These are phyloP conservation scores for Paramecium primaurelia DNA, from an alignment of 73 alveolate genomes.

Conservation along the genomic window DNA sequence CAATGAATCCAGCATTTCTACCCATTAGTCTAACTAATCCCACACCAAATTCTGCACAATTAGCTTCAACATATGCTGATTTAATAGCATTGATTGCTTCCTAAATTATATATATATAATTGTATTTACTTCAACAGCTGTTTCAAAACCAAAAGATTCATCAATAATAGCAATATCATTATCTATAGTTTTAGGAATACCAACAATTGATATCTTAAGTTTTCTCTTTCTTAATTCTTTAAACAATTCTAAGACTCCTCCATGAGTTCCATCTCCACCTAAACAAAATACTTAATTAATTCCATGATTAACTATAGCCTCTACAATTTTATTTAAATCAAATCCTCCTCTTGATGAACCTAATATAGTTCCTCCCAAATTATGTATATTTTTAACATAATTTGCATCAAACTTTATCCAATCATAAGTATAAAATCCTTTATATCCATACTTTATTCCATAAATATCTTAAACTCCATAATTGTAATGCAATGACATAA, in stretches of 20 bases:
- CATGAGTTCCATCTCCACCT: constrained; percentile 99
- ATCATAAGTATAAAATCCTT: constrained; percentile 88
- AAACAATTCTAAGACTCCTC: constrained; percentile 82
- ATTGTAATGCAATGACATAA: constrained; percentile 91
- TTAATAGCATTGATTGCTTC: constrained; percentile 92
- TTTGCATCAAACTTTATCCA: constrained; percentile 81
- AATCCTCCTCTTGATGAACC: constrained; percentile 94
- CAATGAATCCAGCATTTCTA: constrained; percentile 97
- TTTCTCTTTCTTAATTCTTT: constrained; percentile 71
- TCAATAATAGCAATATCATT: constrained; percentile 99
- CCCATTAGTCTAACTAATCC: constrained; percentile 99
- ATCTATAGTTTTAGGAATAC: constrained; percentile 99
- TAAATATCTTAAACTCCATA: constrained; percentile 87
- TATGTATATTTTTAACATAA: constrained; percentile 87
- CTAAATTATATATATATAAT: constrained; percentile 61
- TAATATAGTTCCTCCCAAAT: constrained; percentile 95
- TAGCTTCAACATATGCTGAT: constrained; percentile 97
- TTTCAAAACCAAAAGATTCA: constrained; percentile 95
- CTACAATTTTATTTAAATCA: constrained; percentile 80
- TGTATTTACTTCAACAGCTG: constrained; percentile 79
- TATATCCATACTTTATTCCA: constrained; percentile 96
- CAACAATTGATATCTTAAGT: constrained; percentile 81
- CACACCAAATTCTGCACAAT: constrained; percentile 93
- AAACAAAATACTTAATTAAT: constrained; percentile 87
- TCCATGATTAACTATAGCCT: constrained; percentile 69